These are phyloP conservation scores for Mrakiaceae sp. DNA, from an alignment of 1,284 basidiomycete genomes.

Conservation along the genomic window DNA sequence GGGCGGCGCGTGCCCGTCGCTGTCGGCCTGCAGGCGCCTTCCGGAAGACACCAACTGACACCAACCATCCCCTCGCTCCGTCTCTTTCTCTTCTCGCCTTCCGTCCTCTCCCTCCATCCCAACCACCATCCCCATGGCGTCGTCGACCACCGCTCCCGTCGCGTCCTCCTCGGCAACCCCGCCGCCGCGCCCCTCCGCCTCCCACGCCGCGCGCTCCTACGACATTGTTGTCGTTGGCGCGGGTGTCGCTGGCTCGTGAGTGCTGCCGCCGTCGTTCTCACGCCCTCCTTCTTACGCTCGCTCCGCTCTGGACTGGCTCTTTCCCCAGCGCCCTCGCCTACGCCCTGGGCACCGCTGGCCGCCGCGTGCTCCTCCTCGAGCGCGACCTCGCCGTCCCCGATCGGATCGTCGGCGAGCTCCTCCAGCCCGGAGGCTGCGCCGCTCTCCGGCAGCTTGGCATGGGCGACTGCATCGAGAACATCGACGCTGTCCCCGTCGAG, in stretches of 20 bases:
- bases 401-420: conserved; percentile 91
- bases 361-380: conserved; percentile 66
- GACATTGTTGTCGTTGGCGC: conserved; percentile 70
- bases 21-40: too few relatives aligned
- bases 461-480: conserved; percentile 57
- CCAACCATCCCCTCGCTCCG: too few relatives aligned
- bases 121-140: too few relatives aligned
- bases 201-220: background rate
- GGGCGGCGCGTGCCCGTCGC: too few relatives aligned
- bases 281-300: background rate
- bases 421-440: conserved; percentile 84
- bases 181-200: too few relatives aligned
- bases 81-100: too few relatives aligned
- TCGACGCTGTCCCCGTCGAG: conserved; percentile 72
- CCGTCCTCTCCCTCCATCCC: too few relatives aligned
- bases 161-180: too few relatives aligned
- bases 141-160: too few relatives aligned
- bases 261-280: background rate
- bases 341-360: conserved; percentile 33
- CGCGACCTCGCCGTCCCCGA: conserved; percentile 85
- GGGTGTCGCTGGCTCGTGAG: conserved; percentile 60
- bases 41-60: too few relatives aligned
- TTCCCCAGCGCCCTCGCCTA: conserved; percentile 43
- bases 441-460: conserved; percentile 70
- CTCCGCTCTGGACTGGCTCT: background rate